These are phyloP conservation scores for Myxozyma sirexii DNA, from an alignment of 805 yeast genomes.

Conservation along the genomic window DNA sequence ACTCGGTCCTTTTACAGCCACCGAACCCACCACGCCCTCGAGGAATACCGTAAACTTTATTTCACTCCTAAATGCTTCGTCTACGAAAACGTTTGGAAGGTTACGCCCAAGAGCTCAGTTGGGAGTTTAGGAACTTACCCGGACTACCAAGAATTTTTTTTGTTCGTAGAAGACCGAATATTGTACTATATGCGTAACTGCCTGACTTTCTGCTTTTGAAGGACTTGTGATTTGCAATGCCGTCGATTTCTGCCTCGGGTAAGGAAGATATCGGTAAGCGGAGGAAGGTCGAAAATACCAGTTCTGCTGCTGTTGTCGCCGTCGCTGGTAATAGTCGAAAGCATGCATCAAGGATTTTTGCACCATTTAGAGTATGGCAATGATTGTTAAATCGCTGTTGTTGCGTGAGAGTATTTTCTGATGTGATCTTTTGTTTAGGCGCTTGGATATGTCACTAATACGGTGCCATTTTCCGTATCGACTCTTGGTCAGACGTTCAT, in stretches of 20 bases:
- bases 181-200: no score
- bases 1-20: no score
- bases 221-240: slow-evolving; percentile 5
- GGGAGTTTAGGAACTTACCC: slow-evolving; percentile 10
- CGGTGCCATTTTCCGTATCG: slow-evolving; percentile 83
- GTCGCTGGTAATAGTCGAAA: background rate
- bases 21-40: no score
- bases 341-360: slow-evolving; percentile 61
- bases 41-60: background rate
- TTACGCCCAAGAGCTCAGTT: background rate
- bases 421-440: slow-evolving; percentile 33
- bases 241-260: slow-evolving; percentile 10
- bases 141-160: slow-evolving; percentile 4
- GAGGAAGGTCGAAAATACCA: slow-evolving; percentile 10
- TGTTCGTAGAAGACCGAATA: background rate
- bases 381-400: background rate
- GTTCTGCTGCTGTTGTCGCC: background rate
- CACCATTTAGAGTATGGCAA: slow-evolving; percentile 72
- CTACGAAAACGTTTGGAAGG: no score
- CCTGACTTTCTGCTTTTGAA: no score
- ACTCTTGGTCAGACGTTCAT: slow-evolving; percentile 85
- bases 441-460: slow-evolving; percentile 87
- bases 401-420: background rate
- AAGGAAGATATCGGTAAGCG: slow-evolving; percentile 18
- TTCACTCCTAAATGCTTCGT: background rate